Percentiles rank a stretch among this genome's conserved stretches.
phyloP scores from a whole-genome alignment of 2,329 filamentous ascomycete genomes.

The Fusarium sp. region DNA sequence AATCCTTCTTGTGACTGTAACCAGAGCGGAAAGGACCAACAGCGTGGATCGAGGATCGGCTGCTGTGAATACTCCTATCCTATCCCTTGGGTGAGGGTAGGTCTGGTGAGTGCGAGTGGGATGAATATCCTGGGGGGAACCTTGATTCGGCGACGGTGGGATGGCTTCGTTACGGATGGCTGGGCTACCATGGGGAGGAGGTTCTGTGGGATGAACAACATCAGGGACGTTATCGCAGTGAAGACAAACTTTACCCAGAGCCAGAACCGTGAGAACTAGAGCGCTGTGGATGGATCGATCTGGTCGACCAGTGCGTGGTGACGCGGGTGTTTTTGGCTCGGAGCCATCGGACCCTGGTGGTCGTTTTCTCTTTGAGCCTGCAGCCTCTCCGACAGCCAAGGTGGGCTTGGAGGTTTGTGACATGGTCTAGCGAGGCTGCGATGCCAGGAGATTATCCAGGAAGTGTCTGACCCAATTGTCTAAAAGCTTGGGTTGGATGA shows the following conservation, averaged over 20 bases:
- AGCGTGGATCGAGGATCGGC: constrained; percentile 64
- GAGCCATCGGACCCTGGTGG: constrained; percentile 56
- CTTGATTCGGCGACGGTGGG: constrained; percentile 63
- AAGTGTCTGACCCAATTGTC: constrained; percentile 65
- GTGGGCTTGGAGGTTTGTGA: constrained; percentile 46
- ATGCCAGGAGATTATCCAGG: constrained; percentile 58
- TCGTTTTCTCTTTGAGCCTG: constrained; percentile 66
- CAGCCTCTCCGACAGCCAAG: constrained; percentile 49
- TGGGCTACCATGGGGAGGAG: constrained; percentile 50
- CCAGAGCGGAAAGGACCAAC: constrained; percentile 42
- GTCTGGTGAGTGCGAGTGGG: constrained; percentile 61
- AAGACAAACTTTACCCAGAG: constrained; percentile 84
- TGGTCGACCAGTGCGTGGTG: constrained; percentile 60
- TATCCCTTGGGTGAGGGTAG: constrained; percentile 64
- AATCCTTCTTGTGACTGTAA: constrained; percentile 64
- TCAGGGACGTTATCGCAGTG: constrained; percentile 66
- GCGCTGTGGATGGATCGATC: constrained; percentile 81
- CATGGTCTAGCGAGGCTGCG: constrained; percentile 44
- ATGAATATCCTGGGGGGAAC: constrained; percentile 63
- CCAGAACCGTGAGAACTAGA: constrained; percentile 83
- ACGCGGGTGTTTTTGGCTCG: constrained; percentile 47
- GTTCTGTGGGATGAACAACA: constrained; percentile 58
- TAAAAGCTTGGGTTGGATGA: constrained; percentile 66
- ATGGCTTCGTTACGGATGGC: constrained; percentile 60
- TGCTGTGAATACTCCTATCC: constrained; percentile 58